These are phyloP conservation scores for Lipomyces anomalus DNA, from an alignment of 805 yeast species.

Conservation along the genomic window DNA sequence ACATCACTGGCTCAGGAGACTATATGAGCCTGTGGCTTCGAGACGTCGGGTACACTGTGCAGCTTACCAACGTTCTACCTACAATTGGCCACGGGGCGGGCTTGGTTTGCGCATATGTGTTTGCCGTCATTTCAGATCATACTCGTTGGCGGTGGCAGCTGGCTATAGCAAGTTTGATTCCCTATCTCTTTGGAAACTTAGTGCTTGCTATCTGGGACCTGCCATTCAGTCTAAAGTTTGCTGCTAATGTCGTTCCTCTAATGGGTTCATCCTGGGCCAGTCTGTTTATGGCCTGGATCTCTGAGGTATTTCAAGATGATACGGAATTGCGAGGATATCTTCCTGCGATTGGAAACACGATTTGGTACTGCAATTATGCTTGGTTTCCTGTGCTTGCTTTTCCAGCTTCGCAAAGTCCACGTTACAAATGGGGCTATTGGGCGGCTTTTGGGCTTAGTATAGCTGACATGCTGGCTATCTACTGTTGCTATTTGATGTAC, in stretches of 20 bases:
- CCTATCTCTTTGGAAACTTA: conserved; percentile 18
- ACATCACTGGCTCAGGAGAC: conserved; percentile 19
- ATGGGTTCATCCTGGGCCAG: conserved; percentile 17
- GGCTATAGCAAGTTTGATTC: conserved; percentile 9
- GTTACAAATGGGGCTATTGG: conserved; percentile 24
- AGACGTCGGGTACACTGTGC: conserved; percentile 26
- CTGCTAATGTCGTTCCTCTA: conserved; percentile 17
- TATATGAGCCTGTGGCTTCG: conserved; percentile 30
- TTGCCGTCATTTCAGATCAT: conserved; percentile 32
- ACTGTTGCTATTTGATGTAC: conserved; percentile 10
- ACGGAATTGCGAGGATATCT: conserved; percentile 31
- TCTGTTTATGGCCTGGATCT: conserved; percentile 26
- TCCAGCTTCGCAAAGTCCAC: conserved; percentile 35
- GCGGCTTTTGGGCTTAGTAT: conserved; percentile 12
- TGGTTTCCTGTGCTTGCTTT: conserved; percentile 35
- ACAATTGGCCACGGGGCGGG: conserved; percentile 34
- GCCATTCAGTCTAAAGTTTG: conserved; percentile 18
- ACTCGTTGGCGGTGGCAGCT: conserved; percentile 32
- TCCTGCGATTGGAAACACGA: conserved; percentile 33
- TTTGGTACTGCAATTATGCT: conserved; percentile 34
- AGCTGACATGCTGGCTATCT: conserved; percentile 8
- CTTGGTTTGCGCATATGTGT: conserved; percentile 28
- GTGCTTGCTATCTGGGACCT: conserved; percentile 21
- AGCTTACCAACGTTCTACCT: conserved; percentile 32
- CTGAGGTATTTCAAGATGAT: conserved; percentile 28